These are phyloP conservation scores for Chytriomyces confervae DNA, from an alignment of 192 early-diverging fungal genomes.

Conservation along the genomic window DNA sequence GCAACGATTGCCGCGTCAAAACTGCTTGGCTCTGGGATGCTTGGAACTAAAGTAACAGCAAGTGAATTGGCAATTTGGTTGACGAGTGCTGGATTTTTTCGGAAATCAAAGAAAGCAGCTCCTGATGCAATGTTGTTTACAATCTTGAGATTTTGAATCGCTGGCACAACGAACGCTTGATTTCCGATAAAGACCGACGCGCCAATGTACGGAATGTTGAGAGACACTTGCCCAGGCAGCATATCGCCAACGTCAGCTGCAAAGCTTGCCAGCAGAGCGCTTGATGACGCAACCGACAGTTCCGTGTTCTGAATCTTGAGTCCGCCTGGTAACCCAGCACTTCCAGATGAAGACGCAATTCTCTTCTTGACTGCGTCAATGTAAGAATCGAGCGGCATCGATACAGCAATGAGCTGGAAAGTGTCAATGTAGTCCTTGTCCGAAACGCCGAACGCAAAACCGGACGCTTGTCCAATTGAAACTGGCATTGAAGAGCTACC, in stretches of 20 bases:
- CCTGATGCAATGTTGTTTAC: not conserved
- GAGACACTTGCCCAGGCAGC: conserved; percentile 5
- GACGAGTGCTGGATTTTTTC: not conserved
- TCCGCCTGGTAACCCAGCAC: not conserved
- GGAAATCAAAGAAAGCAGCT: not conserved
- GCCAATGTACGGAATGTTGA: conserved; percentile 29
- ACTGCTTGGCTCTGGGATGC: not conserved
- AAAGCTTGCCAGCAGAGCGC: conserved; percentile 7
- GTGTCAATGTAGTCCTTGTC: conserved; percentile 17
- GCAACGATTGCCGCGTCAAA: not conserved
- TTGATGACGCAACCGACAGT: conserved; percentile 14
- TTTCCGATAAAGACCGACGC: conserved; percentile 9
- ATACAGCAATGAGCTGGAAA: not conserved
- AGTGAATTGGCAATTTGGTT: conserved; percentile 5
- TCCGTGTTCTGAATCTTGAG: not conserved
- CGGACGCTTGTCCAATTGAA: not conserved
- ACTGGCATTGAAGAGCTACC: not conserved
- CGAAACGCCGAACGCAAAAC: conserved; percentile 6
- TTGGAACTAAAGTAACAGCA: not conserved
- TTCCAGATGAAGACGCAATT: not conserved
- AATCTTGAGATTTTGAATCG: conserved; percentile 27
- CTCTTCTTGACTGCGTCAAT: conserved; percentile 2
- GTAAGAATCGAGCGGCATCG: conserved; percentile 21
- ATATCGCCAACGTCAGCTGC: not conserved
- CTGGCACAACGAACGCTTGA: conserved; percentile 18